Conservation (phyloP, 2,329 filamentous ascomycete genomes). For the Eurotiales sp. region DNA sequence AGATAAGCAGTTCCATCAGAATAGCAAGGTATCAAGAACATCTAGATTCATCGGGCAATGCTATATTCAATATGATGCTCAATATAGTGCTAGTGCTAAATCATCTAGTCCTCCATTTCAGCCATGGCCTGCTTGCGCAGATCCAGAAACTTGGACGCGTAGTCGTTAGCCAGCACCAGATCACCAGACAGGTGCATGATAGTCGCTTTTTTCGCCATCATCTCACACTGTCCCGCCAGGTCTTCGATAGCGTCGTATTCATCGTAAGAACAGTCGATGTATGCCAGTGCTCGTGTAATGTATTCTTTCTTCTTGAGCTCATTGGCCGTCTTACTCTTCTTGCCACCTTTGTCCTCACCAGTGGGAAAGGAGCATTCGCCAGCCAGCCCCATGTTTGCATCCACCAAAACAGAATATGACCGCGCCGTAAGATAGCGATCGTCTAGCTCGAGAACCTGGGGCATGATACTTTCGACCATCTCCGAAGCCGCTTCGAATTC, state of each 20-base stretch:
- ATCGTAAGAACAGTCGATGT: conserved; percentile 60
- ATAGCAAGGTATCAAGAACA: no score
- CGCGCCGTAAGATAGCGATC: conserved; percentile 60
- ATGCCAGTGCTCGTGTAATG: conserved; percentile 56
- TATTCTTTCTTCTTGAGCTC: conserved; percentile 51
- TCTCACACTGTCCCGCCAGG: conserved; percentile 67
- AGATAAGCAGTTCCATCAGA: neutral
- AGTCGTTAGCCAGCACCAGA: conserved; percentile 60
- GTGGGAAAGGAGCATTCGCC: conserved; percentile 35
- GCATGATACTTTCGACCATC: conserved; percentile 66
- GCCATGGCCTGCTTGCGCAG: conserved; percentile 45
- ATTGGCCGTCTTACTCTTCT: conserved; percentile 19
- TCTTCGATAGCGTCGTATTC: conserved; percentile 67
- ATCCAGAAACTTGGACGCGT: conserved; percentile 62
- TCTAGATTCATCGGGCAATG: no score
- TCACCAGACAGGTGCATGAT: conserved; percentile 70
- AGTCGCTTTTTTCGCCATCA: conserved; percentile 76
- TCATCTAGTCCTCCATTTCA: conserved; percentile 9
- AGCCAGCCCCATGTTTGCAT: conserved; percentile 75
- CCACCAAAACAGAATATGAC: conserved; percentile 67
- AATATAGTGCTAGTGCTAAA: neutral
- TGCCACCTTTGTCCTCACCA: neutral
- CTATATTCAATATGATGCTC: neutral
- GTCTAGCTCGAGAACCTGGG: conserved; percentile 70
- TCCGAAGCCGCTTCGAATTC: conserved; percentile 66